Evolutionary conservation across 768 basidiomycete genomes (phyloP), one percentile per base, ranked within the genome.

Genomic region (Trametes coccinea): DNA sequence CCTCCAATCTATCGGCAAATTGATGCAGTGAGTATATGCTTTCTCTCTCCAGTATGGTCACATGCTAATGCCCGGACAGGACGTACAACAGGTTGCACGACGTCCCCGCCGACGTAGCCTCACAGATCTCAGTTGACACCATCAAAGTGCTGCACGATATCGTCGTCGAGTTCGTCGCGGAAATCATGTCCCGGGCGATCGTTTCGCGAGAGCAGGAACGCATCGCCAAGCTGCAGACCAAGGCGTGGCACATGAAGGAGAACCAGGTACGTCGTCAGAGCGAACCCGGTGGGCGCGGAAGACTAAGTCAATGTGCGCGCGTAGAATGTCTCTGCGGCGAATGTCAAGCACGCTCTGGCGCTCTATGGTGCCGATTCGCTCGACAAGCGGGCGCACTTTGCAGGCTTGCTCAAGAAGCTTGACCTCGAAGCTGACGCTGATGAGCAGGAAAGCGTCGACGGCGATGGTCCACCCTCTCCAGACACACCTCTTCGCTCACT

Each of bases 121-220:
- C 71, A 0, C 56, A 59, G 44, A 81, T 90, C 40, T 84, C 87
- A 5, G 75, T 76, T 0, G 73, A 79, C 7, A 77, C 82, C 10
- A 71, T 90, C 33, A 77, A 69, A 31, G 64, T 82, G 13, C 63
- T 90, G 40, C 75, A 76, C 17, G 75, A 69, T 9, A 76, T 81
- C 33, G 67, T 84, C 22, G 75, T 78, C 8, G 75, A 79, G 34
- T 91, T 89, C 65, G 75, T 81, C 14, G 78, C 79, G 7, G 77
- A 81, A 40, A 55, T 84, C 0, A 73, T 87, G 2, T 80, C 82
- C 56, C 78, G 77, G 37, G 76, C 80, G 22, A 79, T 89, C 45
- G 74, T 82, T 6, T 74, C 79, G 40, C 82, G 82, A 44, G 86
- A 88, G 66, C 82, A 86, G 59, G 88, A 89, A 65, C 71, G 76